phyloP scores from a whole-genome alignment of 2,329 filamentous ascomycete species.

The Drechmeria coniospora region DNA sequence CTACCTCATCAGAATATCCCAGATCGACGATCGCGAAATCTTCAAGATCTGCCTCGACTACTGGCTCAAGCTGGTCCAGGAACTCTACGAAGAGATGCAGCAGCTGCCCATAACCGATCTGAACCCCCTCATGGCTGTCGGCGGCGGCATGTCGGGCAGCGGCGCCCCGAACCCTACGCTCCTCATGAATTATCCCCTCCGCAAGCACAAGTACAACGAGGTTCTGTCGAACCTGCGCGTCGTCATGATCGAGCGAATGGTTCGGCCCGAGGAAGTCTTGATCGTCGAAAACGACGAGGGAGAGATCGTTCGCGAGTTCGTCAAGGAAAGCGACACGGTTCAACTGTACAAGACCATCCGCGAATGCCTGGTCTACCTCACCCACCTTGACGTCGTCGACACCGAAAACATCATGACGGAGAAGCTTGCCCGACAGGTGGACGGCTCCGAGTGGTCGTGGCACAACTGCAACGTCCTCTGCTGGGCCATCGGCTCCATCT shows the following conservation, averaged over 20 bases:
- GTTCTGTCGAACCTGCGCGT: slow-evolving; percentile 85
- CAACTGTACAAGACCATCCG: slow-evolving; percentile 98
- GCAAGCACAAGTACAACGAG: slow-evolving; percentile 96
- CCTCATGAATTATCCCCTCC: slow-evolving; percentile 79
- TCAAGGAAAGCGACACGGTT: slow-evolving; percentile 98
- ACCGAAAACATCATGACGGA: slow-evolving; percentile 99
- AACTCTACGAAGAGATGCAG: slow-evolving; percentile 98
- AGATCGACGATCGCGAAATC: slow-evolving; percentile 96
- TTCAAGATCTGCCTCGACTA: slow-evolving; percentile 99
- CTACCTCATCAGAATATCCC: slow-evolving; percentile 93
- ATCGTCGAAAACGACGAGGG: slow-evolving; percentile 99
- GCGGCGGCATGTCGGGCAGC: slow-evolving; percentile 55
- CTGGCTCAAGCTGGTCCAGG: slow-evolving; percentile 96
- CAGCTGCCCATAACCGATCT: slow-evolving; percentile 83
- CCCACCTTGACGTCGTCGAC: slow-evolving; percentile 91
- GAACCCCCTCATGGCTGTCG: slow-evolving; percentile 74
- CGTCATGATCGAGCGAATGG: slow-evolving; percentile 99
- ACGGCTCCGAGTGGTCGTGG: slow-evolving; percentile 96
- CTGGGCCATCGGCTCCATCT: slow-evolving; percentile 98
- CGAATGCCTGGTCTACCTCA: slow-evolving; percentile 92
- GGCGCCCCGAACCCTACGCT: slow-evolving; percentile 73
- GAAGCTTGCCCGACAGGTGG: slow-evolving; percentile 88
- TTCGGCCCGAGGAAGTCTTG: slow-evolving; percentile 89
- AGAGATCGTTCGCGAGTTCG: slow-evolving; percentile 96
- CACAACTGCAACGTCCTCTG: slow-evolving; percentile 98